Evolutionary conservation across 2,329 filamentous ascomycete species (phyloP).

Genomic region (Phialophora verrucosa): DNA sequence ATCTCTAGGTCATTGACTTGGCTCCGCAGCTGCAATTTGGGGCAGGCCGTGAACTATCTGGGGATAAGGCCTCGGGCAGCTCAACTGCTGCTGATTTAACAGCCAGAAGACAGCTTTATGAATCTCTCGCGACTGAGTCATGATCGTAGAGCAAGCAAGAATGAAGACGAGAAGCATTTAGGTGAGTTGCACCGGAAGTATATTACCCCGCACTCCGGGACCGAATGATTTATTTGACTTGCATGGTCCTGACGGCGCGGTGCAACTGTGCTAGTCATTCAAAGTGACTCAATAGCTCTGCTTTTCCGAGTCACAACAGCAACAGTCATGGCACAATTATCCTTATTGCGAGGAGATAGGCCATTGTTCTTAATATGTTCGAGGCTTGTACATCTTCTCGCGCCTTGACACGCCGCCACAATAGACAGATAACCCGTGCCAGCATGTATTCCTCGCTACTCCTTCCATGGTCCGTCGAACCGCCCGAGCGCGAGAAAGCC

Average conservation of each 20-base stretch:
- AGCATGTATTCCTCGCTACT: conserved; percentile 35
- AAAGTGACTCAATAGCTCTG: not conserved
- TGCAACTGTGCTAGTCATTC: not conserved
- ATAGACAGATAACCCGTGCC: not conserved
- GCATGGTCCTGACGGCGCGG: too few relatives aligned
- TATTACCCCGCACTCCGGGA: not conserved
- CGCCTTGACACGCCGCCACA: not conserved
- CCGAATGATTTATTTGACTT: not conserved
- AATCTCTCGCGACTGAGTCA: not conserved
- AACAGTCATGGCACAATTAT: not conserved
- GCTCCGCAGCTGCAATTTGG: not conserved
- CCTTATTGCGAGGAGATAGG: not conserved
- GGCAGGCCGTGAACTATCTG: not conserved
- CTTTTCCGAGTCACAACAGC: not conserved
- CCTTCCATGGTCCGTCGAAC: conserved; percentile 35
- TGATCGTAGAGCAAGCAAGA: too few relatives aligned
- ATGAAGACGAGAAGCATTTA: not conserved
- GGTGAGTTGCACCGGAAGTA: not conserved
- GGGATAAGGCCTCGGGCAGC: not conserved
- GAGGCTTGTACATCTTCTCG: not conserved
- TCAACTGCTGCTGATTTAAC: not conserved
- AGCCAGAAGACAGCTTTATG: not conserved
- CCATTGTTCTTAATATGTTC: not conserved
- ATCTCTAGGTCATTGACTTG: not conserved
- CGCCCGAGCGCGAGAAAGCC: conserved; percentile 25